Evolutionary conservation across 2,329 filamentous ascomycete species (phyloP).

Genomic region (Alternaria arbusti): DNA sequence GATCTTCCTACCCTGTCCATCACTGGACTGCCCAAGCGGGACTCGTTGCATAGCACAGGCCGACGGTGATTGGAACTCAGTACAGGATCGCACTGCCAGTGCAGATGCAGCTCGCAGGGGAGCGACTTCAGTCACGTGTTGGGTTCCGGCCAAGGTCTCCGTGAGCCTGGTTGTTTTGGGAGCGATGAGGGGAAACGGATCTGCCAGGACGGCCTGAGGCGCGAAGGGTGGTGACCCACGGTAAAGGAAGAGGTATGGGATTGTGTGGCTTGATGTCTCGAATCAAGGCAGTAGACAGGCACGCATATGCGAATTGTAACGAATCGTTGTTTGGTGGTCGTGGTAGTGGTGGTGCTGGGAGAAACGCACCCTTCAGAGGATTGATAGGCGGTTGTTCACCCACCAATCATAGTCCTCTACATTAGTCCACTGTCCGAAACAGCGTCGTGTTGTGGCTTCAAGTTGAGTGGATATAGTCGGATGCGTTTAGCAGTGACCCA

Average conservation of each 20-base stretch:
- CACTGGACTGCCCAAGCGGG: not conserved
- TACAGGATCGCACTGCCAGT: not conserved
- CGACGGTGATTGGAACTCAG: not conserved
- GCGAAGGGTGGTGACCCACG: not conserved
- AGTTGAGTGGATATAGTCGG: not conserved
- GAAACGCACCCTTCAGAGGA: not conserved
- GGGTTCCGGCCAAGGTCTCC: not conserved
- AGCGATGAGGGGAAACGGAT: not conserved
- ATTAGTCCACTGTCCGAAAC: not conserved
- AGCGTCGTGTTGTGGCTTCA: not conserved
- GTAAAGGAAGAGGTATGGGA: not conserved
- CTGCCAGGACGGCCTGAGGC: not conserved
- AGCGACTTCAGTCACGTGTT: not conserved
- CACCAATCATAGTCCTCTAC: not conserved
- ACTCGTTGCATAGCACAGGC: conserved; percentile 4
- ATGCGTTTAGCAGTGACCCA: not conserved
- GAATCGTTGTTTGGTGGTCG: not conserved
- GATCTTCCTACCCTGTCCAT: conserved; percentile 17
- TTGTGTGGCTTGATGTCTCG: not conserved
- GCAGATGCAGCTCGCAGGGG: not conserved
- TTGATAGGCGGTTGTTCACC: conserved; percentile 1
- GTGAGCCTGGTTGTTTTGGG: not conserved
- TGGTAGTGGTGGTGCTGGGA: not conserved
- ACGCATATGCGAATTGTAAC: not conserved
- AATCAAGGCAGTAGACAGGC: not conserved